phyloP scores from a whole-genome alignment of 768 basidiomycete genomes.

The Tulasnella sp. region DNA sequence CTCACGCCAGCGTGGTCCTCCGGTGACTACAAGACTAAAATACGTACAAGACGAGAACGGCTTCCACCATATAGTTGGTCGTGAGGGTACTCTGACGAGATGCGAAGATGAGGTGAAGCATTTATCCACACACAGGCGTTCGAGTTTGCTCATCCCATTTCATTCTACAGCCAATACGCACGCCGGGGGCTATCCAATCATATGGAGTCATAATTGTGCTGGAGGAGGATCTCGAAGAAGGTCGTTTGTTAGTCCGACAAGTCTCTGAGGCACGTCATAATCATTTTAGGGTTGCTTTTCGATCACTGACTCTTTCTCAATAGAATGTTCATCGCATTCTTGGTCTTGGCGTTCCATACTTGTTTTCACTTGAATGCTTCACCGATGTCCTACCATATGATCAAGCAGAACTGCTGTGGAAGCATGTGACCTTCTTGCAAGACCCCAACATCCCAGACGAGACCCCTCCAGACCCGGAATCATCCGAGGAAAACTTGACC shows the following conservation, averaged over 20 bases:
- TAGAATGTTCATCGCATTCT: conserved; percentile 68
- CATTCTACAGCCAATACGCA: conserved; percentile 54
- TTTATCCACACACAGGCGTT: not conserved
- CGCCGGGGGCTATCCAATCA: conserved; percentile 70
- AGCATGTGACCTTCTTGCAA: conserved; percentile 57
- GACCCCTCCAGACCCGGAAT: not conserved
- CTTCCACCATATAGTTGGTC: conserved; percentile 55
- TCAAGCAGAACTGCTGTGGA: conserved; percentile 57
- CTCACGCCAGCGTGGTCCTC: not conserved
- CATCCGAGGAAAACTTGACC: not conserved
- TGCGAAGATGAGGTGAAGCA: conserved; percentile 65
- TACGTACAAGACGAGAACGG: conserved; percentile 54
- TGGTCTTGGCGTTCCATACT: conserved; percentile 55
- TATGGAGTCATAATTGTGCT: conserved; percentile 72
- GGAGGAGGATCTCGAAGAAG: conserved; percentile 45
- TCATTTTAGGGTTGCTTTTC: not conserved
- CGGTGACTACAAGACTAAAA: conserved; percentile 51
- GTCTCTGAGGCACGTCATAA: conserved; percentile 69
- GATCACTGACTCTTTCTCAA: not conserved
- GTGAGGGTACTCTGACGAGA: conserved; percentile 49
- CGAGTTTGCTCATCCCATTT: conserved; percentile 3
- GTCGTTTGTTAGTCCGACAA: conserved; percentile 51
- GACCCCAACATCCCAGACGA: conserved; percentile 32
- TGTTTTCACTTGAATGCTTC: conserved; percentile 64
- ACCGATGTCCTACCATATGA: conserved; percentile 53